Base-by-base conservation (phyloP, 805 yeast genomes). In the Zygoascus tannicola region DNA sequence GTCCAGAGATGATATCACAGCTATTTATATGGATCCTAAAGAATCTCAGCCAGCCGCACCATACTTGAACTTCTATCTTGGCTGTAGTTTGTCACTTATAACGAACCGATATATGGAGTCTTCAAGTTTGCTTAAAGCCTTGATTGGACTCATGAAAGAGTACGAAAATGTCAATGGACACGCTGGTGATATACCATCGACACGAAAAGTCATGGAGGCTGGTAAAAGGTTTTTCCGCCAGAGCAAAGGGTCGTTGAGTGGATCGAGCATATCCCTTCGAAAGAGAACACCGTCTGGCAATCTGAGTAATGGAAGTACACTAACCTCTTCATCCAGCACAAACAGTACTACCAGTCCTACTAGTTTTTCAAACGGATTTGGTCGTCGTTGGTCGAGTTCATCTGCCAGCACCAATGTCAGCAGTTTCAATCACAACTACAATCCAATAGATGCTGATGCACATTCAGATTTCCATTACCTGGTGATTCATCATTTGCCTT, bases 401-500 rank as follows among this genome's bases (percentile, higher is more conserved):
- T n/a, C n/a, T n/a, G 7, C 30, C 30, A 26, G 30, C 12, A 26
- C 30, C 10, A 8, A 7, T 12, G 10, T 26, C 10, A 26, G 12
- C 12, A 12, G 30, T 8, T 26, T 8, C 12, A 26, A 26, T 26
- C 7, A 8, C 7, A 7, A 7, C 10, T 8, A 41, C 18, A 35
- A 38, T 33, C 30, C 30, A 26, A 8, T 26, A 7, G 30, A 26
- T 12, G 10, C 12, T 26, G 30, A 26, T 7, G 7, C 30, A 12
- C 30, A 26, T 12, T 26, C 30, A 26, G 58, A 54, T 2, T 49
- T 48, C 34, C 22, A 40, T 5, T 46, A 50, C 39, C 50, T 55
- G 32, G 43, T 28, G 28, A 42, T 53, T n/a, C 44, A 41, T 30
- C 57, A 50, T 36, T 49, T 56, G 41, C 59, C 59, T 22, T 56